Conservation (phyloP, 345 rosid genomes). For the Kandelia obovata region DNA sequence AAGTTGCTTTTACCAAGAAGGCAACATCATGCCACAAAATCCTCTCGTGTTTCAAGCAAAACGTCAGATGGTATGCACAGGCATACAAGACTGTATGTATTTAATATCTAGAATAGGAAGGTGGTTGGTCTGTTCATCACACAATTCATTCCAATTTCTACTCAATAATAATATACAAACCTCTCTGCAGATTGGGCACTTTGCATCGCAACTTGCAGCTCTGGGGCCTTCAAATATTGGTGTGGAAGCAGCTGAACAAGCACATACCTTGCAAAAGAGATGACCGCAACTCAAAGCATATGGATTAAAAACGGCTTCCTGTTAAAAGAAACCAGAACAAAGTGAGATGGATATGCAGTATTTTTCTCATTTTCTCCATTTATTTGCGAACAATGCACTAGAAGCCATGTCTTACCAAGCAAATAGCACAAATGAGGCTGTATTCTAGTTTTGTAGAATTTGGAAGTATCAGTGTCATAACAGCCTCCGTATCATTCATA, state of each 20-base stretch:
- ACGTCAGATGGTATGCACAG: no score
- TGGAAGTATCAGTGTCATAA: conserved; percentile 57
- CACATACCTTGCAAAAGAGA: conserved; percentile 85
- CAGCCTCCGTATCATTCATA: conserved; percentile 44
- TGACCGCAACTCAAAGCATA: conserved; percentile 88
- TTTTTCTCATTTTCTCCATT: not conserved
- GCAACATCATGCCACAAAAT: no score
- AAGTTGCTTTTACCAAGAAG: no score
- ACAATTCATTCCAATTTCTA: not conserved
- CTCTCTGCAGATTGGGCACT: conserved; percentile 96
- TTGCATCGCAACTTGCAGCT: conserved; percentile 51
- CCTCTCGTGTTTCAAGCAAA: no score
- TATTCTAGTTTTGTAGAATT: conserved; percentile 65
- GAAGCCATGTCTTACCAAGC: conserved; percentile 51
- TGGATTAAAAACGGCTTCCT: conserved; percentile 86
- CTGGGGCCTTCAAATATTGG: conserved; percentile 68
- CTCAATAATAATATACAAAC: conserved; percentile 30
- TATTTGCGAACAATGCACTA: not conserved
- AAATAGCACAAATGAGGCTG: conserved; percentile 74
- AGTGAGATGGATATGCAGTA: not conserved
- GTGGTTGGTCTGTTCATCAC: not conserved
- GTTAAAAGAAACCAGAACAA: conserved; percentile 11
- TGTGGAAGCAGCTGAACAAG: conserved; percentile 85
- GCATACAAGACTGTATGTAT: no score
- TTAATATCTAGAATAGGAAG: no score